phyloP scores from a whole-genome alignment of 805 yeast species.

The Ogataea siamensis region DNA sequence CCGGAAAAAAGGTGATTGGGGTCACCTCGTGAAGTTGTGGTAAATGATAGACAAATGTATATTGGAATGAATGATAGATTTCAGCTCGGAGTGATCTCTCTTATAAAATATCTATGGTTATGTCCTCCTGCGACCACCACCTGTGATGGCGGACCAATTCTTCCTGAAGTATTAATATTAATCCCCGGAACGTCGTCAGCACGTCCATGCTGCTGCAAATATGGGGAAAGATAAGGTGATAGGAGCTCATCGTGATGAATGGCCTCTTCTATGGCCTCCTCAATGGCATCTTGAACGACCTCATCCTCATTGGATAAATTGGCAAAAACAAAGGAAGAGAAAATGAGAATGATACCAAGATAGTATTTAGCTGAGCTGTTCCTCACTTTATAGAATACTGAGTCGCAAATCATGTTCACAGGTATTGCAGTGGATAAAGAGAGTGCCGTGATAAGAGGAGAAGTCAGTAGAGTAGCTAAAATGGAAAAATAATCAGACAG shows the following conservation, averaged over 20 bases:
- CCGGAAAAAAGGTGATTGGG: slow-evolving; percentile 64
- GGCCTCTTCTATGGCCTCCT: slow-evolving; percentile 47
- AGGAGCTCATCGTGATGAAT: slow-evolving; percentile 44
- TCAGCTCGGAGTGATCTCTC: slow-evolving; percentile 24
- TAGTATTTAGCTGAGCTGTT: slow-evolving; percentile 37
- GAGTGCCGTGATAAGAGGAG: slow-evolving; percentile 51
- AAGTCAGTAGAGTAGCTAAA: slow-evolving; percentile 50
- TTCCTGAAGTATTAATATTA: slow-evolving; percentile 18
- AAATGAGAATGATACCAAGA: slow-evolving; percentile 46
- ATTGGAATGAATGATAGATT: slow-evolving; percentile 1
- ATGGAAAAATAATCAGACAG: slow-evolving; percentile 50
- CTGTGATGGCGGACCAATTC: slow-evolving; percentile 16
- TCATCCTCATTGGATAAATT: slow-evolving; percentile 47
- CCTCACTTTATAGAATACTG: slow-evolving; percentile 35
- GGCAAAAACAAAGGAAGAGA: slow-evolving; percentile 45
- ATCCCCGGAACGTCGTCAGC: slow-evolving; percentile 27
- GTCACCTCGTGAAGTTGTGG: slow-evolving; percentile 56
- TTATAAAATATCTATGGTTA: slow-evolving; percentile 35
- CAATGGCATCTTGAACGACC: slow-evolving; percentile 45
- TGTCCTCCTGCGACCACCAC: slow-evolving; percentile 36
- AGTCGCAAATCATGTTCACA: slow-evolving; percentile 48
- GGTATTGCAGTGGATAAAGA: slow-evolving; percentile 54
- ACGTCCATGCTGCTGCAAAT: slow-evolving; percentile 12
- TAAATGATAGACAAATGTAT: slow-evolving; percentile 25
- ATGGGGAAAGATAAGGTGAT: slow-evolving; percentile 48